Evolutionary conservation across 176 grass and related monocot genomes (phyloP).

Genomic region (Stipa capillata): DNA sequence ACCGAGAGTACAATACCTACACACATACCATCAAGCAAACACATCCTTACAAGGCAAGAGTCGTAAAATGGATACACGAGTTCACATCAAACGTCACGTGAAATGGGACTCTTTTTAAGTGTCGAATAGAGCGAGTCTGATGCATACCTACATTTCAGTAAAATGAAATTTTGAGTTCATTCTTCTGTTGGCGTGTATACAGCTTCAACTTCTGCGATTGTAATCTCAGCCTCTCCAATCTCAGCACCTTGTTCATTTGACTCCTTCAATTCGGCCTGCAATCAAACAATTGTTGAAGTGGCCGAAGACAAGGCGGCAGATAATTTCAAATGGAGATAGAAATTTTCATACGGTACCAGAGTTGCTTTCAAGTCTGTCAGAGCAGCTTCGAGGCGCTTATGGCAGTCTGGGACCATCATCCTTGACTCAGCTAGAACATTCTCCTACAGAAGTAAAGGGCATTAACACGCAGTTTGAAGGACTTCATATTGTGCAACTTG

Average conservation of each 20-base stretch:
- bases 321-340: not conserved
- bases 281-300: not conserved
- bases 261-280: slow-evolving; percentile 59
- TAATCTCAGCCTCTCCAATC: slow-evolving; percentile 52
- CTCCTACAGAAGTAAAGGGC: slow-evolving; percentile 29
- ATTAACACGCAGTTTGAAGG: not conserved
- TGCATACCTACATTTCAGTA: not conserved
- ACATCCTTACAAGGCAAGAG: too few species aligned
- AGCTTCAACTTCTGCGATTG: slow-evolving; percentile 42
- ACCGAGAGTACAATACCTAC: too few species aligned
- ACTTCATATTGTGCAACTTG: not conserved
- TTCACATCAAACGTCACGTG: not conserved
- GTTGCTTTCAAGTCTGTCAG: slow-evolving; percentile 65
- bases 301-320: not conserved
- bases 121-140: not conserved
- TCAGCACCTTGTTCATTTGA: slow-evolving; percentile 44
- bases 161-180: not conserved
- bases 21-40: too few species aligned
- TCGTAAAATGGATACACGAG: not conserved
- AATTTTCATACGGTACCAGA: slow-evolving; percentile 21
- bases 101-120: not conserved
- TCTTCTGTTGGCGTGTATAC: slow-evolving; percentile 48
- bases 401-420: slow-evolving; percentile 95
- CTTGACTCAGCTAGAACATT: slow-evolving; percentile 90
- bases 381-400: slow-evolving; percentile 67